phyloP scores from a whole-genome alignment of 306 rosid genomes.

The Hippophae tibetana region DNA sequence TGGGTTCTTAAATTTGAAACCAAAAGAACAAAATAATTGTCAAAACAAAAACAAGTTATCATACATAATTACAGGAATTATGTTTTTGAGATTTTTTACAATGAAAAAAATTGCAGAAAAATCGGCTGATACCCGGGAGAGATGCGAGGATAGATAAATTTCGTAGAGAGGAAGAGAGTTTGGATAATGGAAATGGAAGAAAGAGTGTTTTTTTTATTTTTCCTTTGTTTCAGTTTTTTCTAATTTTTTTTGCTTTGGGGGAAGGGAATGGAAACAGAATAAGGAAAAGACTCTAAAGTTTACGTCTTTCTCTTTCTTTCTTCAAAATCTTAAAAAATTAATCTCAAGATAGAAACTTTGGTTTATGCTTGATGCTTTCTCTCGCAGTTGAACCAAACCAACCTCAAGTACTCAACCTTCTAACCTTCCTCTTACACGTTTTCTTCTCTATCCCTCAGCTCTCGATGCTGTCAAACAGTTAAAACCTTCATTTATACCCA shows the following conservation, averaged over 20 bases:
- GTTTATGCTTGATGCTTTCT: not conserved
- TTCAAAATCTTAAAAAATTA: not conserved
- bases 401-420: not conserved
- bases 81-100: slow-evolving; percentile 5
- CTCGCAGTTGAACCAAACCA: slow-evolving; percentile 13
- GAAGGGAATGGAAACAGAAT: not conserved
- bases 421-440: slow-evolving; percentile 9
- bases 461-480: not conserved
- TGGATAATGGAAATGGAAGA: slow-evolving; percentile 23
- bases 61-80: slow-evolving; percentile 8
- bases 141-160: slow-evolving; percentile 25
- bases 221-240: not conserved
- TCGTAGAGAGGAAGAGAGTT: slow-evolving; percentile 21
- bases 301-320: slow-evolving; percentile 33
- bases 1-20: slow-evolving; percentile 8
- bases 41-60: slow-evolving; percentile 22
- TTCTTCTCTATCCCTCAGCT: not conserved
- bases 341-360: slow-evolving; percentile 2
- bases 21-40: slow-evolving; percentile 5
- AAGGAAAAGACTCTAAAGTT: slow-evolving; percentile 9
- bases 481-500: not conserved
- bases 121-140: slow-evolving; percentile 33
- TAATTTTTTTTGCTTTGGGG: not conserved
- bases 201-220: slow-evolving; percentile 5
- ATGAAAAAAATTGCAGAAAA: slow-evolving; percentile 24